Percentiles rank a stretch among this genome's conserved stretches.
phyloP scores from a whole-genome alignment of 2,329 filamentous ascomycete species.

The Aspergillus proliferans region DNA sequence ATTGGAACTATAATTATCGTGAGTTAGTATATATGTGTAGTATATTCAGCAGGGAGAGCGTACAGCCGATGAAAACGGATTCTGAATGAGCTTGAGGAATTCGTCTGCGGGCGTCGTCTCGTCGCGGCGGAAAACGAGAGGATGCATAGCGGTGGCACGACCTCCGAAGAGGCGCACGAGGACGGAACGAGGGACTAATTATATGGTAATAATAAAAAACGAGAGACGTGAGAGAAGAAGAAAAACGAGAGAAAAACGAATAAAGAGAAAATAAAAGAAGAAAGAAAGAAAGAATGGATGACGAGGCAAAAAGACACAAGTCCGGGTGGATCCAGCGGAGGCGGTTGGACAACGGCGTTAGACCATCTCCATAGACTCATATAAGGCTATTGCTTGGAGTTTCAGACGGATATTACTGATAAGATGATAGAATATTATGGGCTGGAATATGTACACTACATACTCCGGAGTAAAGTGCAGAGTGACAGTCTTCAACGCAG shows the following conservation, averaged over 20 bases:
- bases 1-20: slow-evolving; percentile 41
- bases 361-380: too few species aligned
- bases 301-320: slow-evolving; percentile 6
- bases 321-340: too few species aligned
- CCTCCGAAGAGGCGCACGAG: neutral
- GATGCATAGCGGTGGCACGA: slow-evolving; percentile 21
- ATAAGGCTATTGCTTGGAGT: too few species aligned
- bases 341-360: too few species aligned
- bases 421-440: too few species aligned
- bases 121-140: slow-evolving; percentile 16
- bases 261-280: slow-evolving; percentile 3
- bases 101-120: slow-evolving; percentile 25
- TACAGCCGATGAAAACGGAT: slow-evolving; percentile 42
- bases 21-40: neutral
- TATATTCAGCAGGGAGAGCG: slow-evolving; percentile 10
- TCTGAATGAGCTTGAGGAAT: slow-evolving; percentile 39
- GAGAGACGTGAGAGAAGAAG: neutral
- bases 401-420: too few species aligned
- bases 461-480: too few species aligned
- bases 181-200: slow-evolving; percentile 8
- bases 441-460: too few species aligned
- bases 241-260: slow-evolving; percentile 7
- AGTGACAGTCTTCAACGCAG: too few species aligned
- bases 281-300: slow-evolving; percentile 1
- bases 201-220: slow-evolving; percentile 10